These are phyloP conservation scores for Colletotrichum sidae DNA, from an alignment of 2,329 filamentous ascomycete genomes.

Conservation along the genomic window DNA sequence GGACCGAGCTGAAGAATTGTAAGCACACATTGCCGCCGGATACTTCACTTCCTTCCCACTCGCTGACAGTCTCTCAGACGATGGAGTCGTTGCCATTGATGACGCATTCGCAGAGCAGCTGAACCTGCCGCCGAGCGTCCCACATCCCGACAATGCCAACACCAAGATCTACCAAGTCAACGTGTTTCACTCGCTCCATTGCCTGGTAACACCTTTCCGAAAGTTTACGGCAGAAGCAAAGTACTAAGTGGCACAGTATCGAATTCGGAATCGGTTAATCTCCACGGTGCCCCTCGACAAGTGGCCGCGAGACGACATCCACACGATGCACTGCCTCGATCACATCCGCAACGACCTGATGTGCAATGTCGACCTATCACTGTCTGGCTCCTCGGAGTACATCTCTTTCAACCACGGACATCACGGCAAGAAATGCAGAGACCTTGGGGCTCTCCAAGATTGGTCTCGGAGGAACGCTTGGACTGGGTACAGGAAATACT, in stretches of 20 bases:
- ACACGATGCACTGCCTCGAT: constrained; percentile 20
- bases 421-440: not conserved
- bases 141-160: not conserved
- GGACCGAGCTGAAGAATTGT: constrained; percentile 5
- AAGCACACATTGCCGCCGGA: not conserved
- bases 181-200: constrained; percentile 21
- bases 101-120: not conserved
- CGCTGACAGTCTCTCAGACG: not conserved
- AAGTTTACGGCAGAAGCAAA: too few species aligned
- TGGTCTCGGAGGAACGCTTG: constrained; percentile 7
- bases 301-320: constrained; percentile 22
- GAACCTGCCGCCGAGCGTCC: not conserved
- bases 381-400: constrained; percentile 5
- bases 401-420: constrained; percentile 3
- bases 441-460: not conserved
- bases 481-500: constrained; percentile 2
- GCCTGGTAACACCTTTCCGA: not conserved
- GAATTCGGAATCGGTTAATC: constrained; percentile 12
- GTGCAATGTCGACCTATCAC: constrained; percentile 12
- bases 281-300: constrained; percentile 8
- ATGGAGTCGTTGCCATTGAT: constrained; percentile 2
- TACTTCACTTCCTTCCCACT: too few species aligned
- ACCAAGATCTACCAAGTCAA: constrained; percentile 6
- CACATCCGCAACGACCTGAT: constrained; percentile 13
- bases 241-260: not conserved